Evolutionary conservation across 2,329 filamentous ascomycete species (phyloP).

Genomic region (Acrodontium crateriforme): DNA sequence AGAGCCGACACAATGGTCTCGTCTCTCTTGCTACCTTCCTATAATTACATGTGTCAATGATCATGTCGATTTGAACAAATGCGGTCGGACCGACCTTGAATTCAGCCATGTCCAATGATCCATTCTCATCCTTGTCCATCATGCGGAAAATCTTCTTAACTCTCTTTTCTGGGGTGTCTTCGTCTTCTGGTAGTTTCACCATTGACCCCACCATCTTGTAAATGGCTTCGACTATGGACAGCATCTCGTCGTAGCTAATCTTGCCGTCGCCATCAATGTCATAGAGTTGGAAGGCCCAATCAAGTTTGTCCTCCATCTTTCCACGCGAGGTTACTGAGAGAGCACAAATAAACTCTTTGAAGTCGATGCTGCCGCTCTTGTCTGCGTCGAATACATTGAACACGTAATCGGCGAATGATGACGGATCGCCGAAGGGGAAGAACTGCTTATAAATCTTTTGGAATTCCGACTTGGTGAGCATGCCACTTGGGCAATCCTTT

Average conservation of each 20-base stretch:
- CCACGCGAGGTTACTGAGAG: conserved; percentile 91
- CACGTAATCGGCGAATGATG: conserved; percentile 94
- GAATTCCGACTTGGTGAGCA: conserved; percentile 95
- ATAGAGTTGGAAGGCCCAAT: conserved; percentile 98
- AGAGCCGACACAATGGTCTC: conserved; percentile 97
- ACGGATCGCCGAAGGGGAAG: conserved; percentile 96
- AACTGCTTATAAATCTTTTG: conserved; percentile 99
- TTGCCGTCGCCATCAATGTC: conserved; percentile 98
- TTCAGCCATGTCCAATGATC: conserved; percentile 88
- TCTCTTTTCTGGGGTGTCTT: conserved; percentile 97
- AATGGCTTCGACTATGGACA: conserved; percentile 95
- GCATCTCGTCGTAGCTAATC: conserved; percentile 98
- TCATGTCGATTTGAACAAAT: background rate
- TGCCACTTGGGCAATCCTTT: conserved; percentile 94
- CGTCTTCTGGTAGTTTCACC: conserved; percentile 96
- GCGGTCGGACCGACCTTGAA: conserved; percentile 49
- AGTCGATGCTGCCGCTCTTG: conserved; percentile 94
- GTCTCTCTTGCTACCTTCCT: conserved; percentile 91
- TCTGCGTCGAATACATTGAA: conserved; percentile 99
- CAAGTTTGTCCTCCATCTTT: conserved; percentile 98
- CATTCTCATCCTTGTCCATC: conserved; percentile 99
- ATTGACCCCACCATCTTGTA: conserved; percentile 99
- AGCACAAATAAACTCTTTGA: conserved; percentile 99
- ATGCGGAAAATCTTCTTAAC: conserved; percentile 97
- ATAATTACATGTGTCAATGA: conserved; percentile 5